Conservation (phyloP, 2,329 filamentous ascomycete species). For the Pyricularia sp. region DNA sequence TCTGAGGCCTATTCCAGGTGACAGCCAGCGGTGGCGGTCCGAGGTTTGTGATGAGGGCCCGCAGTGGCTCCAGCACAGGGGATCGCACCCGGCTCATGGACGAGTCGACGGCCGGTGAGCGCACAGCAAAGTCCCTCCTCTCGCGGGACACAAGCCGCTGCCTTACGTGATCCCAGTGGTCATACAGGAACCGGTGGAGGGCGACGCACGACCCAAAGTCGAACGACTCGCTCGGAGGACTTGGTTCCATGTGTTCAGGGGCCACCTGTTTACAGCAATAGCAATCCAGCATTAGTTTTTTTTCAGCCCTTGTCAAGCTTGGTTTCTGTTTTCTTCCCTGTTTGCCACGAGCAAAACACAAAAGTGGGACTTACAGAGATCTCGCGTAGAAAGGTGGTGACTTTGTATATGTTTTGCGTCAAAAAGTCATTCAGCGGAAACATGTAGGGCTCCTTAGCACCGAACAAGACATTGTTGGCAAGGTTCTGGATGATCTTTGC, state of each 20-base stretch:
- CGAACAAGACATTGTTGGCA: slow-evolving; percentile 63
- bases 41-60: slow-evolving; percentile 54
- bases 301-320: slow-evolving; percentile 11
- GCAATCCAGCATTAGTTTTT: slow-evolving; percentile 16
- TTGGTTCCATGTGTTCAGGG: slow-evolving; percentile 33
- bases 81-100: slow-evolving; percentile 43
- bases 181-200: slow-evolving; percentile 59
- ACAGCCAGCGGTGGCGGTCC: slow-evolving; percentile 59
- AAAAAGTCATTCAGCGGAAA: slow-evolving; percentile 61
- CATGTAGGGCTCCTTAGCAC: slow-evolving; percentile 66
- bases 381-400: slow-evolving; percentile 57
- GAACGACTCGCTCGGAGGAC: slow-evolving; percentile 40
- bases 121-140: slow-evolving; percentile 41
- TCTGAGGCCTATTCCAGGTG: slow-evolving; percentile 58
- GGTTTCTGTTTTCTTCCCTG: no score
- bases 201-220: slow-evolving; percentile 65
- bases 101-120: slow-evolving; percentile 31
- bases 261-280: slow-evolving; percentile 21
- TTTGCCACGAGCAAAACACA: slow-evolving; percentile 18
- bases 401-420: slow-evolving; percentile 57
- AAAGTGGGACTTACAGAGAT: slow-evolving; percentile 39
- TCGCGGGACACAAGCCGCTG: slow-evolving; percentile 54
- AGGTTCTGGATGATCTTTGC: slow-evolving; percentile 64
- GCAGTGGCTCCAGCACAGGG: slow-evolving; percentile 49
- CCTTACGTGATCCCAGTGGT: slow-evolving; percentile 61